Conservation (phyloP, 176 grass and related monocot genomes). For the Tillandsia leiboldiana region DNA sequence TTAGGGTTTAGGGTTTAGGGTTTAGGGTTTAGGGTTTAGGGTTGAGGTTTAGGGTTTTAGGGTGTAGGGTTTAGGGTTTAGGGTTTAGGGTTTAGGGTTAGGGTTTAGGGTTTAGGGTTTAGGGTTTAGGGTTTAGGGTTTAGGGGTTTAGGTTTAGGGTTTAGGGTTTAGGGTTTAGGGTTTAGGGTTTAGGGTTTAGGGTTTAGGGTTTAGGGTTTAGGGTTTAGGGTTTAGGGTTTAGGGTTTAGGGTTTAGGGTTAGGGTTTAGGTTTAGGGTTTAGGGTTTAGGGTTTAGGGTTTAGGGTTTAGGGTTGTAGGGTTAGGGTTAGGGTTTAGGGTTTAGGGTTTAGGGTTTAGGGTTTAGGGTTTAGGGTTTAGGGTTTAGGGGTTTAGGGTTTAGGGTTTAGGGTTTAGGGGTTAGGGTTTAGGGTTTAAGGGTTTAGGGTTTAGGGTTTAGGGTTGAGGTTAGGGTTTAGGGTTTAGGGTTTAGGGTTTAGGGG, state of each 20-base stretch:
- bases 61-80: too few relatives aligned
- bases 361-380: constrained; percentile 19
- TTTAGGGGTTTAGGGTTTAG: constrained; percentile 27
- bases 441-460: constrained; percentile 11
- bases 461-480: background rate
- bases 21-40: too few relatives aligned
- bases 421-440: constrained; percentile 21
- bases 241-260: constrained; percentile 27
- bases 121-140: constrained; percentile 9
- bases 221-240: constrained; percentile 29
- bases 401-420: constrained; percentile 27
- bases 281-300: constrained; percentile 25
- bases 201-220: constrained; percentile 10
- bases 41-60: too few relatives aligned
- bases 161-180: constrained; percentile 19
- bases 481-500: constrained; percentile 8
- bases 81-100: too few relatives aligned
- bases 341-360: constrained; percentile 5
- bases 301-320: constrained; percentile 22
- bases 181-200: constrained; percentile 15
- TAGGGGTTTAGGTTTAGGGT: constrained; percentile 20
- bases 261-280: constrained; percentile 25
- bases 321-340: constrained; percentile 18
- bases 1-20: too few relatives aligned
- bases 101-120: too few relatives aligned